Percentiles rank a stretch among this genome's conserved stretches.
These are phyloP conservation scores for Scutellaria barbata DNA, from an alignment of 257 asterid species.

Conservation along the genomic window DNA sequence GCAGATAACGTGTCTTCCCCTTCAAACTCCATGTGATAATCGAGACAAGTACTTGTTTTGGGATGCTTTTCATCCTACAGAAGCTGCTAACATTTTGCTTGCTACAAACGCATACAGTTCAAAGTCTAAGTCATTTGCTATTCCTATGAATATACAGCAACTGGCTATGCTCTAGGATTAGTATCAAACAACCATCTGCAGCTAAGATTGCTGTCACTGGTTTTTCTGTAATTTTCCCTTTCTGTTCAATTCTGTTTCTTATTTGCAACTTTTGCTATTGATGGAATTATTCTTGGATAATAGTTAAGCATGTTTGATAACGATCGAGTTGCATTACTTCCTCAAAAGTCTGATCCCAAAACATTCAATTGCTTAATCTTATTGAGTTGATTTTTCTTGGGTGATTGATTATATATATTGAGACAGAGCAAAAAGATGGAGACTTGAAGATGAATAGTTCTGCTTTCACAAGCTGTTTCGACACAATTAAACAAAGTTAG, in stretches of 20 bases:
- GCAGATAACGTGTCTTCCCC: conserved; percentile 86
- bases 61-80: conserved; percentile 96
- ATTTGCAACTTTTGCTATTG: no score
- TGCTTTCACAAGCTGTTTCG: conserved; percentile 1
- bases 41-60: conserved; percentile 69
- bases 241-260: not conserved
- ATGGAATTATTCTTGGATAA: not conserved
- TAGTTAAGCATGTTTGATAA: no score
- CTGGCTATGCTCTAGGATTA: conserved; percentile 55
- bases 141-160: conserved; percentile 83
- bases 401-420: no score
- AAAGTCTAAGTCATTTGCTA: conserved; percentile 59
- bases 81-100: conserved; percentile 74
- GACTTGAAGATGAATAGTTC: not conserved
- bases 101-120: conserved; percentile 72
- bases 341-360: no score
- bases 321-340: no score
- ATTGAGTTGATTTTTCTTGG: no score
- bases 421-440: no score
- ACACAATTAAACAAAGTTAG: not conserved
- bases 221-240: not conserved
- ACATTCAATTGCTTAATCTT: no score
- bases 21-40: conserved; percentile 68
- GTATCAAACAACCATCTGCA: not conserved
- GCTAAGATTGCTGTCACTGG: not conserved